These are phyloP conservation scores for Cicer judaicum DNA, from an alignment of 306 rosid genomes.

Conservation along the genomic window DNA sequence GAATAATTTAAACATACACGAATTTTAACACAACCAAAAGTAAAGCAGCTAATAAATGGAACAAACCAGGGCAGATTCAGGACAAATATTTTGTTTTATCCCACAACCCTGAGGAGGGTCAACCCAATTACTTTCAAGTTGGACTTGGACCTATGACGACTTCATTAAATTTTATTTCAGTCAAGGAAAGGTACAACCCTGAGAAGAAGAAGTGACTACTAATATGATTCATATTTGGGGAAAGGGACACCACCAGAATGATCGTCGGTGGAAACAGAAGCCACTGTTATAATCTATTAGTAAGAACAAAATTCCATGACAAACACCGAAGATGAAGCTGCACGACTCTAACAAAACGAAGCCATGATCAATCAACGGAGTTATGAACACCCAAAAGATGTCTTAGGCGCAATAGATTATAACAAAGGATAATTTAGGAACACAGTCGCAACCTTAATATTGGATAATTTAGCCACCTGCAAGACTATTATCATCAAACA, in stretches of 20 bases:
- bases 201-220: too few relatives aligned
- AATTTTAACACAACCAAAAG: too few relatives aligned
- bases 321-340: too few relatives aligned
- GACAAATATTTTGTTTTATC: conserved; percentile 19
- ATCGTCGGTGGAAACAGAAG: too few relatives aligned
- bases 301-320: too few relatives aligned
- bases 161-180: neutral
- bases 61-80: neutral
- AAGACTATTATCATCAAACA: conserved; percentile 94
- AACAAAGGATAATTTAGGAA: conserved; percentile 49
- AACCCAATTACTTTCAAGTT: neutral
- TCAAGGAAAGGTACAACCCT: neutral
- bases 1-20: too few relatives aligned
- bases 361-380: conserved; percentile 46
- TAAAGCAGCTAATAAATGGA: neutral
- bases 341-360: too few relatives aligned
- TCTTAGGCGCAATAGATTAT: conserved; percentile 54
- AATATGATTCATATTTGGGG: too few relatives aligned
- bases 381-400: conserved; percentile 97
- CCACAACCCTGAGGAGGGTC: neutral
- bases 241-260: too few relatives aligned
- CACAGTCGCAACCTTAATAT: conserved; percentile 98
- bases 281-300: too few relatives aligned
- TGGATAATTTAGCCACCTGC: conserved; percentile 89
- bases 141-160: neutral